These are phyloP conservation scores for Pleurozium schreberi DNA, from an alignment of 225 moss, liverwort and hornwort species.

Conservation along the genomic window DNA sequence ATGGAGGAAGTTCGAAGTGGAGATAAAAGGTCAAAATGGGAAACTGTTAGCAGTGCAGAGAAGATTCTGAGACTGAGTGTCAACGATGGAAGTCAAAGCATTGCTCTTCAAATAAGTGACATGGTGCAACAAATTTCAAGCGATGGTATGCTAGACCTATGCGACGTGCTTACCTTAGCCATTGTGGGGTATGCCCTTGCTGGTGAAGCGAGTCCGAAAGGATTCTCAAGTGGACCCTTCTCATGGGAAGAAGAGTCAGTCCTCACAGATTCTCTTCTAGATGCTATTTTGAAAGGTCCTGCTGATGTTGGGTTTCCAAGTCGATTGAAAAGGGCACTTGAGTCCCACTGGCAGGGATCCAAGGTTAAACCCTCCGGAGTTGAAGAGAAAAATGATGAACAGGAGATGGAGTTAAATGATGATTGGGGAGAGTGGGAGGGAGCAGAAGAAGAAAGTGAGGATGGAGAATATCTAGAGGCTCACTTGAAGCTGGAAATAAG, in stretches of 20 bases:
- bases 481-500: slow-evolving; percentile 79
- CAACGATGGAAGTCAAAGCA: slow-evolving; percentile 73
- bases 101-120: slow-evolving; percentile 83
- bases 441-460: slow-evolving; percentile 49
- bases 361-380: neutral
- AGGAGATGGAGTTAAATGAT: slow-evolving; percentile 24
- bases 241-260: slow-evolving; percentile 84
- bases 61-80: slow-evolving; percentile 67
- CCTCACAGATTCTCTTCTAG: slow-evolving; percentile 62
- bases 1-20: slow-evolving; percentile 60
- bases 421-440: slow-evolving; percentile 91
- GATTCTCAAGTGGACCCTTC: slow-evolving; percentile 57
- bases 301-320: slow-evolving; percentile 51
- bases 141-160: slow-evolving; percentile 51
- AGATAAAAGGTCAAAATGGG: slow-evolving; percentile 56
- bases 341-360: slow-evolving; percentile 31
- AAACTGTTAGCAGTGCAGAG: slow-evolving; percentile 76
- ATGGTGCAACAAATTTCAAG: slow-evolving; percentile 66
- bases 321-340: slow-evolving; percentile 52
- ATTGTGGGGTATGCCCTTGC: slow-evolving; percentile 86
- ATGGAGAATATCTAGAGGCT: slow-evolving; percentile 49
- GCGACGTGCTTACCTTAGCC: slow-evolving; percentile 71
- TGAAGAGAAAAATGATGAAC: neutral
- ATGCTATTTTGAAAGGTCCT: slow-evolving; percentile 59
- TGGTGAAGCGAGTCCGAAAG: slow-evolving; percentile 64